A percentile compares a stretch with the other conserved stretches of the same genome.
Conservation (phyloP, 306 rosid genomes). For the Luffa aegyptiaca region DNA sequence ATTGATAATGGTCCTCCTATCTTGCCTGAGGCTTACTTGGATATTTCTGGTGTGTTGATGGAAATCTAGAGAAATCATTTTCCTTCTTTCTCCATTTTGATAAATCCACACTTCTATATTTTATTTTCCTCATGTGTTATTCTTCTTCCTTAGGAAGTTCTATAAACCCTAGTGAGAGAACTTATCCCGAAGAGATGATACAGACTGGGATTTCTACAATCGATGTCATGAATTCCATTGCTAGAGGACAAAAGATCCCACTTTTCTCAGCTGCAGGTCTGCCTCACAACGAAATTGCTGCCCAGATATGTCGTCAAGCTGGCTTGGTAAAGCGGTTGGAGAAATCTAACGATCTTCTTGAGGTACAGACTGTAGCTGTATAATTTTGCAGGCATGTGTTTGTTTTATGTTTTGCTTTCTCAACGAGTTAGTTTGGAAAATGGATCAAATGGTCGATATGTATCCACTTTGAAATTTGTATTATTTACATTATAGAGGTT, state of each 20-base stretch:
- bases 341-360: conserved; percentile 81
- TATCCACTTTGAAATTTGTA: background rate
- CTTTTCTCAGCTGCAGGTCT: conserved; percentile 99
- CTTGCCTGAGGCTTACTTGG: conserved; percentile 97
- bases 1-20: conserved; percentile 98
- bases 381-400: background rate
- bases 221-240: conserved; percentile 99
- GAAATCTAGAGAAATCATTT: background rate
- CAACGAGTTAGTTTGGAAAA: background rate
- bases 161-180: conserved; percentile 98
- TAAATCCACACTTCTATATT: background rate
- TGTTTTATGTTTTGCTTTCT: conserved; percentile 4
- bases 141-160: conserved; percentile 64
- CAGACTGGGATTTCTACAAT: conserved; percentile 98
- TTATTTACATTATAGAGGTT: no score
- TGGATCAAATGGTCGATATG: background rate
- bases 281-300: conserved; percentile 98
- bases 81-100: background rate
- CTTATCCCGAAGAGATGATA: conserved; percentile 99
- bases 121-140: background rate
- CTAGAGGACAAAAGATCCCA: conserved; percentile 99
- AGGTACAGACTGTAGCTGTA: conserved; percentile 35
- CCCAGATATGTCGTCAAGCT: conserved; percentile 99
- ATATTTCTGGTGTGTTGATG: conserved; percentile 68
- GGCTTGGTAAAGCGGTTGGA: conserved; percentile 96